Conservation (phyloP, 108 stramenopile genomes). For the Thalassiosira profunda region DNA sequence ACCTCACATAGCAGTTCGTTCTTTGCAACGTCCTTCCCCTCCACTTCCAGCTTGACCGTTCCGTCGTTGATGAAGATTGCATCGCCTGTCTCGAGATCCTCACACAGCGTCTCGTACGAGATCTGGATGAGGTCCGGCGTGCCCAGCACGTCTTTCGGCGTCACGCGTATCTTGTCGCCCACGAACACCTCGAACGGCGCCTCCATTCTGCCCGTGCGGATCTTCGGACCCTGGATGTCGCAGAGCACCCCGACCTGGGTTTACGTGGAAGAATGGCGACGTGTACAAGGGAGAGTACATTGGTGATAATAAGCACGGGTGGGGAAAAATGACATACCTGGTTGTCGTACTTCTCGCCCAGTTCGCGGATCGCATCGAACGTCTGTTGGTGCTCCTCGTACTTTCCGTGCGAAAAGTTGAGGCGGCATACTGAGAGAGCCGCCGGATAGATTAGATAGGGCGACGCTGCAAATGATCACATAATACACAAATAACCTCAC, state of each 20-base stretch:
- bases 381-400: slow-evolving; percentile 84
- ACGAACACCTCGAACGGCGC: slow-evolving; percentile 71
- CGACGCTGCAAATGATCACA: too few species aligned
- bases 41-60: slow-evolving; percentile 85
- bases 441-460: too few species aligned
- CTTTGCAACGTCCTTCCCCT: slow-evolving; percentile 58
- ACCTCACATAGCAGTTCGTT: slow-evolving; percentile 78
- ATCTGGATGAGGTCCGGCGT: slow-evolving; percentile 95
- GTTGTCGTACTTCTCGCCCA: slow-evolving; percentile 67
- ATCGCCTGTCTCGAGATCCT: slow-evolving; percentile 88
- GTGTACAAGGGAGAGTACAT: too few species aligned
- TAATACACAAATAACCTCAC: too few species aligned
- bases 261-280: too few species aligned
- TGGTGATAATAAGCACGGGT: too few species aligned
- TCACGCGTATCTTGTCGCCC: too few species aligned
- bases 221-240: slow-evolving; percentile 73
- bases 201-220: slow-evolving; percentile 94
- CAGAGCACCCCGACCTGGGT: slow-evolving; percentile 60
- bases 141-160: slow-evolving; percentile 82
- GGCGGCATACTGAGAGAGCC: slow-evolving; percentile 90
- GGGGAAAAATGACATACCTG: too few species aligned
- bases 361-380: slow-evolving; percentile 57
- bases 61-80: slow-evolving; percentile 94
- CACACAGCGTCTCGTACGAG: too few species aligned
- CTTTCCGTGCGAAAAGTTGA: slow-evolving; percentile 88